Evolutionary conservation across 2,329 filamentous ascomycete genomes (phyloP).

Genomic region (Penicillium janthinellum): DNA sequence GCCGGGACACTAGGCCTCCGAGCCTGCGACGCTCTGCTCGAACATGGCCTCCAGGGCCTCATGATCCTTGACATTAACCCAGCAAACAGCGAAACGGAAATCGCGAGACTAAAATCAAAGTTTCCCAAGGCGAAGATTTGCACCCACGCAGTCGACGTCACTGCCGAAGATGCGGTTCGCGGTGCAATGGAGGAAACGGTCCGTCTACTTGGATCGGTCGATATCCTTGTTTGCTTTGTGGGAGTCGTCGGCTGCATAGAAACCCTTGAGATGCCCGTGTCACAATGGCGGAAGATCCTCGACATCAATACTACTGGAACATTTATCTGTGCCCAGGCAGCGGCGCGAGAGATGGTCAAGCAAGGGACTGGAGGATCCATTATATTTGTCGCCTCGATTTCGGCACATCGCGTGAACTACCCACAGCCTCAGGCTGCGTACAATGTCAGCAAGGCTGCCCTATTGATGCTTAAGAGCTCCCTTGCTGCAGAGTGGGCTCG

Average conservation of each 20-base stretch:
- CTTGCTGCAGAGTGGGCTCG: constrained; percentile 73
- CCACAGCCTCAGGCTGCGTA: constrained; percentile 73
- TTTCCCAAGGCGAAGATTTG: constrained; percentile 59
- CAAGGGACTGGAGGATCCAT: constrained; percentile 49
- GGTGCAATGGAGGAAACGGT: constrained; percentile 24
- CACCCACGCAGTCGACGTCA: constrained; percentile 61
- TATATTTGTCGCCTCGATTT: constrained; percentile 67
- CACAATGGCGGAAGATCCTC: constrained; percentile 64
- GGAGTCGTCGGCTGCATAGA: constrained; percentile 67
- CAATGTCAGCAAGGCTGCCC: constrained; percentile 70
- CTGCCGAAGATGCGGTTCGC: constrained; percentile 46
- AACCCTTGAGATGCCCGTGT: constrained; percentile 60
- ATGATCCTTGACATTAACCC: constrained; percentile 63
- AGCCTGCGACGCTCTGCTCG: constrained; percentile 64
- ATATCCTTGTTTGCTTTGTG: constrained; percentile 65
- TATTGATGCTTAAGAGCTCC: constrained; percentile 64
- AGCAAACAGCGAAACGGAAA: constrained; percentile 40
- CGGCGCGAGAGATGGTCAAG: constrained; percentile 45
- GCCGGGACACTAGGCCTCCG: constrained; percentile 64
- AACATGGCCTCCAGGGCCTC: constrained; percentile 64
- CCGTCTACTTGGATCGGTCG: constrained; percentile 52
- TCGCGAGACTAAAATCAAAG: constrained; percentile 52
- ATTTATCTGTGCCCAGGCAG: constrained; percentile 71
- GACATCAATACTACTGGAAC: constrained; percentile 73
- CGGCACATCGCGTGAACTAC: constrained; percentile 68